phyloP scores from a whole-genome alignment of 2,329 filamentous ascomycete species.

The Cyphellophora europaea region DNA sequence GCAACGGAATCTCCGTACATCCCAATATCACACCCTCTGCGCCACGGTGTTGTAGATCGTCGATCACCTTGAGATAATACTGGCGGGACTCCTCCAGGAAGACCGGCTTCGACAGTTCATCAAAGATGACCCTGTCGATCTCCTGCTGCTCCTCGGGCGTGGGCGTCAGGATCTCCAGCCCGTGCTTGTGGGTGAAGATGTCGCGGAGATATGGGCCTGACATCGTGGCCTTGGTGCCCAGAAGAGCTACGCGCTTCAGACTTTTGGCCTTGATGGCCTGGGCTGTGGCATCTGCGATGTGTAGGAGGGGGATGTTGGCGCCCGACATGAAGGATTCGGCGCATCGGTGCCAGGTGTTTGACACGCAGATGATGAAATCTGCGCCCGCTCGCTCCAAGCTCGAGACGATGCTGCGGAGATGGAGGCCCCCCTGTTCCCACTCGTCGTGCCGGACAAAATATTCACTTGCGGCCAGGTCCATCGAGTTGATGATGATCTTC shows the following conservation, averaged over 20 bases:
- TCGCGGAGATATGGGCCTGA: background rate
- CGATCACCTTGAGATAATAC: background rate
- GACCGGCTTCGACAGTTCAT: conserved; percentile 1
- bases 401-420: background rate
- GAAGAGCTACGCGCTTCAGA: conserved; percentile 1
- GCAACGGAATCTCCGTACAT: conserved; percentile 5
- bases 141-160: conserved; percentile 12
- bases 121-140: conserved; percentile 3
- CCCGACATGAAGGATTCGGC: background rate
- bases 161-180: conserved; percentile 9
- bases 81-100: background rate
- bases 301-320: conserved; percentile 2
- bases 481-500: conserved; percentile 1
- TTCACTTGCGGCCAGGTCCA: conserved; percentile 2
- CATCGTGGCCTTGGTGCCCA: conserved; percentile 4
- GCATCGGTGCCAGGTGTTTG: conserved; percentile 3
- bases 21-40: conserved; percentile 6
- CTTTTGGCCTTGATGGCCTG: background rate
- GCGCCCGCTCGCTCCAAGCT: conserved; percentile 2
- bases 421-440: background rate
- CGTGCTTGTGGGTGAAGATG: background rate
- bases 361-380: conserved; percentile 2
- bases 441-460: background rate
- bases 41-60: conserved; percentile 1
- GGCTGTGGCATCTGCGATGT: conserved; percentile 2